phyloP scores from a whole-genome alignment of 352 stramenopile species.

The Phytophthora nicotianae region DNA sequence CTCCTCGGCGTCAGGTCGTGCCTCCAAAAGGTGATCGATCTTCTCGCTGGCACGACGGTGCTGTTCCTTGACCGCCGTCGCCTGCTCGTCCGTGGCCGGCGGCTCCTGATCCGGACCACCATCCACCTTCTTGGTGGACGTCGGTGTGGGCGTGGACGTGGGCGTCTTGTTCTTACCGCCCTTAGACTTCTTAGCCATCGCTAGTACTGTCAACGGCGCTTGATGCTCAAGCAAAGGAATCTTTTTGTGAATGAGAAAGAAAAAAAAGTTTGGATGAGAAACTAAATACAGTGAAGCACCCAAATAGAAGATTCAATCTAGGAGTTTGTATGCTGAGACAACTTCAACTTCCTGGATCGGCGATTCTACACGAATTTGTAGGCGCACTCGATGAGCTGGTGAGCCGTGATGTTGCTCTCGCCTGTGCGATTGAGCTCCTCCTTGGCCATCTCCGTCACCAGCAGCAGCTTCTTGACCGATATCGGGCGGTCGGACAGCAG shows the following conservation, averaged over 20 bases:
- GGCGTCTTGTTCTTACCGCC: constrained; percentile 39
- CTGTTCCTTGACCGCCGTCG: constrained; percentile 40
- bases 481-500: constrained; percentile 92
- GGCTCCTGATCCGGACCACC: constrained; percentile 43
- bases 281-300: neutral
- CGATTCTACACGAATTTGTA: constrained; percentile 72
- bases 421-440: constrained; percentile 75
- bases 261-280: neutral
- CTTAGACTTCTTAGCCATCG: constrained; percentile 76
- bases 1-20: constrained; percentile 60
- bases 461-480: constrained; percentile 98
- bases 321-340: constrained; percentile 13
- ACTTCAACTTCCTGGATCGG: constrained; percentile 24
- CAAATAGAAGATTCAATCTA: constrained; percentile 12
- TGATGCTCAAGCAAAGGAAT: constrained; percentile 19
- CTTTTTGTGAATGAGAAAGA: constrained; percentile 12
- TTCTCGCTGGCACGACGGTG: constrained; percentile 49
- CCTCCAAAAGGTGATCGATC: constrained; percentile 67
- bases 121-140: constrained; percentile 27
- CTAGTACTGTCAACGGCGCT: constrained; percentile 3
- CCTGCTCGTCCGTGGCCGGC: constrained; percentile 24
- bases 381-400: constrained; percentile 83
- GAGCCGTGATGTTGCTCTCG: constrained; percentile 72
- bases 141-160: constrained; percentile 19
- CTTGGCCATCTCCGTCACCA: constrained; percentile 97